Evolutionary conservation across 306 rosid species (phyloP), one percentile per base, ranked within the genome.

Genomic region (Echinosophora koreensis): DNA sequence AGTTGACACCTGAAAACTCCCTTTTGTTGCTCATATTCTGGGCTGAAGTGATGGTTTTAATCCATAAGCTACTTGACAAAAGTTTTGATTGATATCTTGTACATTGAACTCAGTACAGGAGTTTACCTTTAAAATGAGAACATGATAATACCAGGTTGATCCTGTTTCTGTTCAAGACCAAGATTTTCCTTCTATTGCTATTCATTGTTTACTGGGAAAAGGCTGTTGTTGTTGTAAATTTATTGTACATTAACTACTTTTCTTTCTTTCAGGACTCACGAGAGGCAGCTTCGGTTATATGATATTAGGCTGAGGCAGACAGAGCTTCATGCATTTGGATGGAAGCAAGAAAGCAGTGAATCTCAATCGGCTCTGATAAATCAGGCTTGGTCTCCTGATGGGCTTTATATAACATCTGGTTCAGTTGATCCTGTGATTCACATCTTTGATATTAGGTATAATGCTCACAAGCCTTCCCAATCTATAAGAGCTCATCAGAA

Each of bases 311-410:
- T 92, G 73, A 85, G 96, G 81, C 90, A 83, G 75, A 86, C 91
- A 46, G 98, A 96, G 85, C 79, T 96, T 59, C 99, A 96, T 82
- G 91, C 84, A 16, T 92, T 96, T 71, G 99, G 99, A 54, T 96
- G 99, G 99, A 93, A 91, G 88, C 99, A 96, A 85, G 96, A 92
- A 65, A 92, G 94, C 84, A 96, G 98, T 57, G 99, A 96, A 8
- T 96, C 98, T 66, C 99, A 92, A 81, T 96, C 99, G 5, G 99
- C 99, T 58, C 80, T 96, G 69, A 91, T 96, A 82, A 96, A 92
- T 76, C 99, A 96, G 75, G 88, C 97, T 44, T 96, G 99, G 99
- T 96, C 99, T 69, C 98, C 98, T 28, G 99, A 96, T 73, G 99
- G 99, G 37, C 80, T 91, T 32, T 87, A 88, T 61, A 80, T 96